These are phyloP conservation scores for Metschnikowia cerradonensis DNA, from an alignment of 805 yeast genomes.

Conservation along the genomic window DNA sequence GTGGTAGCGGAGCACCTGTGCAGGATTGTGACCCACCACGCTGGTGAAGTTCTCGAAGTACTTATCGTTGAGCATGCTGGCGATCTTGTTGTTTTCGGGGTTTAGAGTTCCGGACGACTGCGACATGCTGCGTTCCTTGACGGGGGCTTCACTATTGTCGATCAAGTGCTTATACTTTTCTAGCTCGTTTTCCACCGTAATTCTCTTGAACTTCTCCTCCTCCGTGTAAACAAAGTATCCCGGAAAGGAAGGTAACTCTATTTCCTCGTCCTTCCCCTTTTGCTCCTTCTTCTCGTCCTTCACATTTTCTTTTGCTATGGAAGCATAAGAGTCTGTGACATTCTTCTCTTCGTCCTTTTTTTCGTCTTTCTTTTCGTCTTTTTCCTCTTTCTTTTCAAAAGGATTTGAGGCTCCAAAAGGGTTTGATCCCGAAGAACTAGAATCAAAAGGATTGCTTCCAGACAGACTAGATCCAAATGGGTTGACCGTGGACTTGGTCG, in stretches of 20 bases:
- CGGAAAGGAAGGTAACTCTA: slow-evolving; percentile 47
- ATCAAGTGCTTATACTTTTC: slow-evolving; percentile 46
- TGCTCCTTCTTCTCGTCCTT: slow-evolving; percentile 5
- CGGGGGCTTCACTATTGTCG: slow-evolving; percentile 40
- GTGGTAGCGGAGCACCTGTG: slow-evolving; percentile 83
- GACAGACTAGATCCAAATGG: slow-evolving; percentile 33
- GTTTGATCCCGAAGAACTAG: too few relatives aligned
- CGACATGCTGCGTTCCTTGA: slow-evolving; percentile 15
- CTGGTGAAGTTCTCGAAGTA: slow-evolving; percentile 76
- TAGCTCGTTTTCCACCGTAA: slow-evolving; percentile 49
- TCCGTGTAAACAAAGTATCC: slow-evolving; percentile 72
- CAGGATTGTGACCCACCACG: slow-evolving; percentile 74
- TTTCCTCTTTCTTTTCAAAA: not conserved
- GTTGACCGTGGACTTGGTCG: slow-evolving; percentile 23
- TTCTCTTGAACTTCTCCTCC: slow-evolving; percentile 57
- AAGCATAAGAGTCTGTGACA: not conserved
- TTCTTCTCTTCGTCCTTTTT: not conserved
- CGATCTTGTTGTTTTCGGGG: slow-evolving; percentile 28
- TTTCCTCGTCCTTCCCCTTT: not conserved
- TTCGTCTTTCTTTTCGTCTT: slow-evolving; percentile 8
- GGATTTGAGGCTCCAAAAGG: not conserved
- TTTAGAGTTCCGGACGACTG: slow-evolving; percentile 15
- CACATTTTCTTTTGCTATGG: not conserved
- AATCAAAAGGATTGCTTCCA: slow-evolving; percentile 21
- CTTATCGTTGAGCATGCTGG: slow-evolving; percentile 64